phyloP scores from a whole-genome alignment of 768 basidiomycete genomes.

The Tulasnella sp. region DNA sequence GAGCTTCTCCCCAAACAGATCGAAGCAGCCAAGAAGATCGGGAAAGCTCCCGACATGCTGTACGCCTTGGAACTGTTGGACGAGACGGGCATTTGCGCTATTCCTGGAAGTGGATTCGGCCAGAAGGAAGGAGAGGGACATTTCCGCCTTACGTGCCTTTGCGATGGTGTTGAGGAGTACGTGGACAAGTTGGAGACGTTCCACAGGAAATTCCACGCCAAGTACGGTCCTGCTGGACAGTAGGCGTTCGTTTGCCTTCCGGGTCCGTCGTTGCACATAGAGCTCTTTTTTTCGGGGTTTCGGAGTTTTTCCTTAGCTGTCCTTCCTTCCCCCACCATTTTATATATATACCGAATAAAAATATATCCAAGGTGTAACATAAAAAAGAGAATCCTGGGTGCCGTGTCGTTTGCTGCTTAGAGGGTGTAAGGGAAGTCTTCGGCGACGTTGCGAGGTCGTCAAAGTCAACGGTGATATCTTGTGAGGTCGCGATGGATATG shows the following conservation, averaged over 20 bases:
- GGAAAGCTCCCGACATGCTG: slow-evolving; percentile 80
- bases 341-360: neutral
- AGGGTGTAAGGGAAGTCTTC: neutral
- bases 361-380: neutral
- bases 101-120: slow-evolving; percentile 91
- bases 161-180: slow-evolving; percentile 90
- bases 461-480: slow-evolving; percentile 5
- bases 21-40: slow-evolving; percentile 58
- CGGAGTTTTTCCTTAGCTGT: neutral
- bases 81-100: slow-evolving; percentile 85
- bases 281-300: neutral
- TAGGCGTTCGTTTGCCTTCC: neutral
- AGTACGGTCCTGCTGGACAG: slow-evolving; percentile 31
- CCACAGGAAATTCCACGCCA: slow-evolving; percentile 52
- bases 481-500: slow-evolving; percentile 29
- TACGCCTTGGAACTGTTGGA: slow-evolving; percentile 82
- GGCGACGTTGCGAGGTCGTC: neutral
- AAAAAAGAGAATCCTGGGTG: neutral
- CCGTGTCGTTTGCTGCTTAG: neutral
- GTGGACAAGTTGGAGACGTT: slow-evolving; percentile 73
- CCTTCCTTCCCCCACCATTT: neutral
- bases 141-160: slow-evolving; percentile 87
- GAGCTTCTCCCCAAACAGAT: slow-evolving; percentile 63
- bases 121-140: slow-evolving; percentile 87
- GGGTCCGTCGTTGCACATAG: neutral